Evolutionary conservation across 2,329 filamentous ascomycete species (phyloP).

Genomic region (Sporothrix globosa): DNA sequence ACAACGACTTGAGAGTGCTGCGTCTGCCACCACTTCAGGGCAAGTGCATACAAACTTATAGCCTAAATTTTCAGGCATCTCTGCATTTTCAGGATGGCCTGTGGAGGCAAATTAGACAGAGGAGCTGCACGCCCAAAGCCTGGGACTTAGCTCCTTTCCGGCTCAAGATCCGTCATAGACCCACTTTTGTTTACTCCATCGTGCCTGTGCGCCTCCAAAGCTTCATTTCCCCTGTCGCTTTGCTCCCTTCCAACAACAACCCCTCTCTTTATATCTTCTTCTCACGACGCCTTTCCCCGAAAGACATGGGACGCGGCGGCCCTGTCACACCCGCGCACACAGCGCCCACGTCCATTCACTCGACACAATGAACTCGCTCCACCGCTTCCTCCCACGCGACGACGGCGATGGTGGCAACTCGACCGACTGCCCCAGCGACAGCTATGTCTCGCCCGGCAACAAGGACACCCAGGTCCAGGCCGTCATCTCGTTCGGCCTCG

Average conservation of each 20-base stretch:
- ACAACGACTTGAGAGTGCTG: no score
- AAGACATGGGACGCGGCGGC: slow-evolving; percentile 21
- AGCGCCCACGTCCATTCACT: slow-evolving; percentile 26
- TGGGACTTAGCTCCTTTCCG: slow-evolving; percentile 4
- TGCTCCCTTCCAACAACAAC: background rate
- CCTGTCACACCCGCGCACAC: slow-evolving; percentile 27
- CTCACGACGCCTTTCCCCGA: background rate
- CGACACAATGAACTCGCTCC: slow-evolving; percentile 16
- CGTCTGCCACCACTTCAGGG: no score
- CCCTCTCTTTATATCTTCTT: no score
- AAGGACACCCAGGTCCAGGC: slow-evolving; percentile 67
- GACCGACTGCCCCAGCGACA: slow-evolving; percentile 38
- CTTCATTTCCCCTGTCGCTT: slow-evolving; percentile 24
- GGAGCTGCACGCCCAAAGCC: background rate
- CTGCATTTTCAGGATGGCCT: background rate
- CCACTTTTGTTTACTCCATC: slow-evolving; percentile 25
- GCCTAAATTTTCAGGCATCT: slow-evolving; percentile 11
- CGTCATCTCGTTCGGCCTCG: slow-evolving; percentile 70
- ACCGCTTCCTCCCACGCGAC: background rate
- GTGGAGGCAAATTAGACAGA: background rate
- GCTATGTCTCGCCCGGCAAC: slow-evolving; percentile 44
- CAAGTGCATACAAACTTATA: background rate
- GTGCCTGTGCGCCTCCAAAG: slow-evolving; percentile 18
- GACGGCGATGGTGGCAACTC: slow-evolving; percentile 11
- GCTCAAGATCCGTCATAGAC: slow-evolving; percentile 27